Evolutionary conservation across 2,329 filamentous ascomycete species (phyloP), one percentile per base, ranked within the genome.

Genomic region (Xylogone sp.): DNA sequence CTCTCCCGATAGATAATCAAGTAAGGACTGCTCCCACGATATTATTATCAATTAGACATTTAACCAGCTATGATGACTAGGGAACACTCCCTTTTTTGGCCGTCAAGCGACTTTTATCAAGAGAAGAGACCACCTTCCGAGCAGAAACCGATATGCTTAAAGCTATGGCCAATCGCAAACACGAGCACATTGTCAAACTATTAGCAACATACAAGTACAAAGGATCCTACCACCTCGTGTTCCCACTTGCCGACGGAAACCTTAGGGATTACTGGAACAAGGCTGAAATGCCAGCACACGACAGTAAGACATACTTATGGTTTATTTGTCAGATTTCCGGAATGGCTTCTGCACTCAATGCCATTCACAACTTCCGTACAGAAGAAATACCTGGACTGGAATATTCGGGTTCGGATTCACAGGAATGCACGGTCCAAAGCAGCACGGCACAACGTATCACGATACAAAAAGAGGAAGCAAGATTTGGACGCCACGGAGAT

Each of bases 401-500:
- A n/a, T n/a, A n/a, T n/a, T n/a, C n/a, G n/a, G n/a, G n/a, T n/a
- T n/a, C n/a, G n/a, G n/a, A n/a, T n/a, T n/a, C n/a, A n/a, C n/a
- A n/a, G n/a, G n/a, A n/a, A n/a, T n/a, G n/a, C n/a, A n/a, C n/a
- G n/a, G n/a, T n/a, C n/a, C n/a, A n/a, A n/a, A n/a, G n/a, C n/a
- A n/a, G n/a, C n/a, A n/a, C n/a, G n/a, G n/a, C n/a, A n/a, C n/a
- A n/a, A n/a, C n/a, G n/a, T n/a, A n/a, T n/a, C n/a, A n/a, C n/a
- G n/a, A n/a, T n/a, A n/a, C n/a, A n/a, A n/a, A n/a, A n/a, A n/a
- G n/a, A n/a, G n/a, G n/a, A n/a, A n/a, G n/a, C n/a, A n/a, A n/a
- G n/a, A n/a, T n/a, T n/a, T 47, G 70, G 68, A 3, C 57, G 66
- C 3, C 65, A 69, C 42, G 63, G 67, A 2, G 62, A 69, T 44